phyloP scores from a whole-genome alignment of 805 yeast species.

The Lipomyces yamanashiensis region DNA sequence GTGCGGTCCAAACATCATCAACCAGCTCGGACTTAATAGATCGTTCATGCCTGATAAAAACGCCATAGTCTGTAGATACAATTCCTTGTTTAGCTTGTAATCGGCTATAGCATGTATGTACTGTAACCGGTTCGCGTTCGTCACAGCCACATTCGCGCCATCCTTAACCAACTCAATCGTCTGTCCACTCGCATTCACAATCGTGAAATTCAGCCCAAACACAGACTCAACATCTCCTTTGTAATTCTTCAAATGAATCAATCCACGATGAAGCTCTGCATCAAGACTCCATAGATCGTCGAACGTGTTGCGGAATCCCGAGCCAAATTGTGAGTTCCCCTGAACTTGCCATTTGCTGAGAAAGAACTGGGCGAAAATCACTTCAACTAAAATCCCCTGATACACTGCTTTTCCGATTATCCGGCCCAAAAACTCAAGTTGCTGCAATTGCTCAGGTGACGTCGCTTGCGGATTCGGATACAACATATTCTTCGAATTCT shows the following conservation, averaged over 20 bases:
- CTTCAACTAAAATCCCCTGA: slow-evolving; percentile 78
- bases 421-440: slow-evolving; percentile 71
- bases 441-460: slow-evolving; percentile 43
- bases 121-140: slow-evolving; percentile 62
- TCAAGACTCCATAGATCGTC: slow-evolving; percentile 81
- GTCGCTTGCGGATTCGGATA: slow-evolving; percentile 68
- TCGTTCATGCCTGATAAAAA: slow-evolving; percentile 74
- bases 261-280: slow-evolving; percentile 62
- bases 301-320: slow-evolving; percentile 55
- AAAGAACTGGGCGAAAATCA: slow-evolving; percentile 85
- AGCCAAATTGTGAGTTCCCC: slow-evolving; percentile 25
- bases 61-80: slow-evolving; percentile 61
- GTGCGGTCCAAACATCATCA: slow-evolving; percentile 78
- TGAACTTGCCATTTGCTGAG: slow-evolving; percentile 61
- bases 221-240: slow-evolving; percentile 56
- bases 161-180: slow-evolving; percentile 63
- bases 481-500: slow-evolving; percentile 60
- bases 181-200: slow-evolving; percentile 42
- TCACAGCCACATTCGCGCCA: slow-evolving; percentile 65
- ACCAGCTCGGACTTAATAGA: slow-evolving; percentile 74
- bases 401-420: slow-evolving; percentile 87
- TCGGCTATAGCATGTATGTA: slow-evolving; percentile 79
- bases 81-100: slow-evolving; percentile 70
- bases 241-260: slow-evolving; percentile 65
- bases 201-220: slow-evolving; percentile 69